phyloP scores from a whole-genome alignment of 2,329 filamentous ascomycete genomes.

The Pseudogymnoascus sp. region DNA sequence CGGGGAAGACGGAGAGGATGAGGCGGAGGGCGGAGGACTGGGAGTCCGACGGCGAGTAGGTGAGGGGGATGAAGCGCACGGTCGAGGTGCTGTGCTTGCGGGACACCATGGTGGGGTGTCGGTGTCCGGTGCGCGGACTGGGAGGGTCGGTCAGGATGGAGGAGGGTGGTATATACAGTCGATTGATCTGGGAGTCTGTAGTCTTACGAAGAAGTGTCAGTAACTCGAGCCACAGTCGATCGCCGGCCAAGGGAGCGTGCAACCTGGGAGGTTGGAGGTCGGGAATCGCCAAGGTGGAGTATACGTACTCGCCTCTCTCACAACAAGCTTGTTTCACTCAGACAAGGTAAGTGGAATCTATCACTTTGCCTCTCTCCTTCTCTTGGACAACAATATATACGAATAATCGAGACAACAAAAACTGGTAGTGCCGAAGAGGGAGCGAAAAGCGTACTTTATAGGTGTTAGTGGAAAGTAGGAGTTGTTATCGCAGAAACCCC shows the following conservation, averaged over 20 bases:
- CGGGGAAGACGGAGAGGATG: slow-evolving; percentile 68
- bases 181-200: not conserved
- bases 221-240: not conserved
- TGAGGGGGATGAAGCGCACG: slow-evolving; percentile 60
- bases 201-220: slow-evolving; percentile 3
- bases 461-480: not conserved
- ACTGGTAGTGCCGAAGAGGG: not conserved
- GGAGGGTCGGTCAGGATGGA: not conserved
- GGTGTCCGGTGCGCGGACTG: not conserved
- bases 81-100: slow-evolving; percentile 19
- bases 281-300: not conserved
- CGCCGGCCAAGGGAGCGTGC: not conserved
- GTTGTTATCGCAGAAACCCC: slow-evolving; percentile 2
- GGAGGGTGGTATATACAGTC: not conserved
- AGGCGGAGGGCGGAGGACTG: slow-evolving; percentile 71
- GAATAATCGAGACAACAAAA: not conserved
- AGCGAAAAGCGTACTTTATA: not conserved
- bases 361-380: not conserved
- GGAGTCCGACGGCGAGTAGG: slow-evolving; percentile 69
- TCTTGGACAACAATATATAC: not conserved
- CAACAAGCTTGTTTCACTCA: not conserved
- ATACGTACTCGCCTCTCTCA: slow-evolving; percentile 3
- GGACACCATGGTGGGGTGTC: slow-evolving; percentile 3
- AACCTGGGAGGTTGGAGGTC: slow-evolving; percentile 6
- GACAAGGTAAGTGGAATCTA: not conserved